Evolutionary conservation across 208 protist species (phyloP), one percentile per base, ranked within the genome.

Genomic region (Naegleria fowleri): DNA sequence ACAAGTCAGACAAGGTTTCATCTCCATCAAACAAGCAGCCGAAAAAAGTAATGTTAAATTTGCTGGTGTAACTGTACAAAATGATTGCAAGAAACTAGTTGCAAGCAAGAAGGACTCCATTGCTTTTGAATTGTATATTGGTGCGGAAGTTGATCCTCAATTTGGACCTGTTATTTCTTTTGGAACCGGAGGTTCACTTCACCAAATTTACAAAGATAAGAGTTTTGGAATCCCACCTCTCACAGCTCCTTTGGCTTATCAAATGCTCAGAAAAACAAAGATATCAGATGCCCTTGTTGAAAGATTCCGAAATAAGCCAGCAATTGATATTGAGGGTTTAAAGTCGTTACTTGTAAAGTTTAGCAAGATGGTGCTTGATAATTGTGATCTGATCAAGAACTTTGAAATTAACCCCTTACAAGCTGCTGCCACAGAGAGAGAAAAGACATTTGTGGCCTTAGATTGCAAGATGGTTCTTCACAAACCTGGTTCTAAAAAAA

Each of bases 91-190:
- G 75, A n/a, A 83, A 36, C 13, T 83, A 38, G 75, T 13, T 83
- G 13, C 22, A 38, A 13, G 33, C 33, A 40, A n/a, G 33, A 67
- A 29, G 22, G 55, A 67, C 22, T 67, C 55, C 55, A 67, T 67
- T 19, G 11, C 75, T 38, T 83, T 83, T 36, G 75, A 83, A 13
- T 39, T 83, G n/a, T 40, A 40, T 40, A 16, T 83, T 15, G 75
- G 75, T 38, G 19, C 75, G 2, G 33, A n/a, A n/a, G 22, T 40
- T 1, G 75, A 83, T 39, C 9, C 19, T 36, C 13, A 83, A 36
- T 83, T 83, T 83, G 75, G 75, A 40, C 75, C 75, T 15, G 33
- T 83, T n/a, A 40, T 83, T n/a, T 83, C 33, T 13, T 83, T 83
- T 39, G 75, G 75, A 38, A 40, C 75, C 2, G 75, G 75, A 38